Percentiles rank a stretch among this genome's conserved stretches.
phyloP scores from a whole-genome alignment of 169 alveolate genomes.

The Besnoitia besnoiti region DNA sequence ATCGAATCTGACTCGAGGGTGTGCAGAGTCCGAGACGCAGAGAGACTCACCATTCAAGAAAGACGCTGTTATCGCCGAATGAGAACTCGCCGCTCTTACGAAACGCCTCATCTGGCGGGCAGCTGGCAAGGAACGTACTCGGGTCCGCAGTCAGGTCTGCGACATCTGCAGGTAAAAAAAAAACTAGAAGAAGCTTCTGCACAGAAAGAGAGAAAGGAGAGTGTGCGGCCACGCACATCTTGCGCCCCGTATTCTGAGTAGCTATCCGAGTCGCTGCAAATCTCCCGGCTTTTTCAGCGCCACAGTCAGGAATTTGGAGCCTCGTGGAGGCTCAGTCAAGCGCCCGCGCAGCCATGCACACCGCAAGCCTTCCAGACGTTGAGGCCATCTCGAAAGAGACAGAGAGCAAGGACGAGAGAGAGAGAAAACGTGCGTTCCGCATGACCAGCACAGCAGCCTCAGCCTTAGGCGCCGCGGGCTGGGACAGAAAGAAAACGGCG shows the following conservation, averaged over 20 bases:
- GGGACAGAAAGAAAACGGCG: no score
- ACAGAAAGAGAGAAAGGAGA: no score
- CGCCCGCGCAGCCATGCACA: no score
- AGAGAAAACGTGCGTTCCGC: neutral
- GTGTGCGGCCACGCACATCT: no score
- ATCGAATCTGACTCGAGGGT: no score
- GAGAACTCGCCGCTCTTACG: constrained; percentile 48
- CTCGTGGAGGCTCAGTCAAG: no score
- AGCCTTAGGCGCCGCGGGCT: no score
- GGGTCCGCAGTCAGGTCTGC: constrained; percentile 45
- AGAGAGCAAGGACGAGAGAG: neutral
- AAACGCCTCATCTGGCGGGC: constrained; percentile 52
- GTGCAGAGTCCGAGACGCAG: neutral
- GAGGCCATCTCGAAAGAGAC: neutral
- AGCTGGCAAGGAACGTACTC: constrained; percentile 54
- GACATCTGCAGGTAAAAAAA: constrained; percentile 31
- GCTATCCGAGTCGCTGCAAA: no score
- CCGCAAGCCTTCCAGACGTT: neutral
- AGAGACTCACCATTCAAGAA: neutral
- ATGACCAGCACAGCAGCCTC: no score
- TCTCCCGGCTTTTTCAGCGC: no score
- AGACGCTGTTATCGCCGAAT: constrained; percentile 49
- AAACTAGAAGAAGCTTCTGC: neutral
- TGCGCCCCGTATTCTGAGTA: no score
- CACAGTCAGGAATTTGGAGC: no score